A percentile compares a stretch with the other conserved stretches of the same genome.
phyloP scores from a whole-genome alignment of 495 filamentous ascomycete genomes.

The Trichoderma virens region DNA sequence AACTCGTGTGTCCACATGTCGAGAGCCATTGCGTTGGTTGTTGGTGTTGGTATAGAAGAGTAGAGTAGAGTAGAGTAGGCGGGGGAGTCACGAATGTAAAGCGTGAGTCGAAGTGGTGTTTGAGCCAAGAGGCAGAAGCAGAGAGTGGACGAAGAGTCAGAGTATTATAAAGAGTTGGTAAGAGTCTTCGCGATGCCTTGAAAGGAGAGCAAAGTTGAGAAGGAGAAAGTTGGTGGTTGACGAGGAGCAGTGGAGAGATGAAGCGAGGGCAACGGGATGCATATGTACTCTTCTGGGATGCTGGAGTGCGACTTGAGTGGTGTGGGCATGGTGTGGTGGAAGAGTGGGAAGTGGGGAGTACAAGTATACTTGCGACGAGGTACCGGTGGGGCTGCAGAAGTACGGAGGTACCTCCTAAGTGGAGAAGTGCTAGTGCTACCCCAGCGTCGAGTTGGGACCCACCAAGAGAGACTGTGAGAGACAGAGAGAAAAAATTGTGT shows the following conservation, averaged over 20 bases:
- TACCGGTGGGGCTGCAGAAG: background rate
- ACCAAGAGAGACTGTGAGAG: too few relatives aligned
- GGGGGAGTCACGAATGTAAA: background rate
- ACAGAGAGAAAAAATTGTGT: too few relatives aligned
- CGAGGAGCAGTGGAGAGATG: background rate
- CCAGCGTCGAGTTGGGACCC: too few relatives aligned
- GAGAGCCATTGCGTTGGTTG: slow-evolving; percentile 44
- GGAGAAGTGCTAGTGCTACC: too few relatives aligned
- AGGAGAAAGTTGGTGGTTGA: background rate
- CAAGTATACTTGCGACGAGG: background rate
- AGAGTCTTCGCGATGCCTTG: background rate
- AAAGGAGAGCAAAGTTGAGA: background rate
- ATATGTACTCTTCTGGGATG: slow-evolving; percentile 1
- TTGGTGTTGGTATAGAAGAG: slow-evolving; percentile 12
- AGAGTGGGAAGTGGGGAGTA: background rate
- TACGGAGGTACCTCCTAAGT: background rate
- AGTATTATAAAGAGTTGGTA: background rate
- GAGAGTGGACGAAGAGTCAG: background rate
- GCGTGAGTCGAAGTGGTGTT: background rate
- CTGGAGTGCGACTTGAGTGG: background rate
- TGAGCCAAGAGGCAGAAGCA: background rate
- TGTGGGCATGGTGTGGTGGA: background rate
- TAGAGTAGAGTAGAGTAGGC: slow-evolving; percentile 8
- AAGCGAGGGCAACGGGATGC: slow-evolving; percentile 5
- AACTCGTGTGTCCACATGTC: slow-evolving; percentile 87